These are phyloP conservation scores for Naganishia antarctica DNA, from an alignment of 768 basidiomycete genomes.

Conservation along the genomic window DNA sequence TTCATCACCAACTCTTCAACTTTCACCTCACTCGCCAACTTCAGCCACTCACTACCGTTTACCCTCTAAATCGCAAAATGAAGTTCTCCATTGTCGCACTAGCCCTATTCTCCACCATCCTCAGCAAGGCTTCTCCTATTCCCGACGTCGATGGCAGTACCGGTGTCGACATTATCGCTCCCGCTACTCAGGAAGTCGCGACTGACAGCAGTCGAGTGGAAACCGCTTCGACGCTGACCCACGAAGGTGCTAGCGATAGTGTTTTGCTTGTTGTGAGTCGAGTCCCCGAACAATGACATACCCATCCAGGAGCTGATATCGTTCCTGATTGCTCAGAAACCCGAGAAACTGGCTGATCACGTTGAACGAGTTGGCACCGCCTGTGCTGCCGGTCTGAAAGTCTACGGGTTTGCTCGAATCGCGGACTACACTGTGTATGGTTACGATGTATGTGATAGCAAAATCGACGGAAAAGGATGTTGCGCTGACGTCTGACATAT, in stretches of 20 bases:
- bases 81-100: not conserved
- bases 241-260: not conserved
- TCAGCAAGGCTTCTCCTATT: not conserved
- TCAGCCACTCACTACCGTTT: too few relatives aligned
- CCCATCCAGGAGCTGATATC: too few relatives aligned
- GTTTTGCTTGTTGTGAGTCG: not conserved
- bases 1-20: not conserved
- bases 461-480: not conserved
- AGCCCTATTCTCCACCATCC: not conserved
- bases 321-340: too few relatives aligned
- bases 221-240: not conserved
- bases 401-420: slow-evolving; percentile 2
- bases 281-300: not conserved
- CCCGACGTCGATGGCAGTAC: not conserved
- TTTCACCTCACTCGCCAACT: too few relatives aligned
- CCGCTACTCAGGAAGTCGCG: not conserved
- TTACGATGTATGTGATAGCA: not conserved
- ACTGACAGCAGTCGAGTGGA: not conserved
- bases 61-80: not conserved
- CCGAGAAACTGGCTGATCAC: not conserved
- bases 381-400: slow-evolving; percentile 15
- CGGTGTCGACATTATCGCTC: not conserved
- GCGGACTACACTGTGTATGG: slow-evolving; percentile 9
- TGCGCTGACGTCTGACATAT: not conserved
- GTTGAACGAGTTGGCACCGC: not conserved